phyloP scores from a whole-genome alignment of 2,329 filamentous ascomycete genomes.

The Trichoderma sp. region DNA sequence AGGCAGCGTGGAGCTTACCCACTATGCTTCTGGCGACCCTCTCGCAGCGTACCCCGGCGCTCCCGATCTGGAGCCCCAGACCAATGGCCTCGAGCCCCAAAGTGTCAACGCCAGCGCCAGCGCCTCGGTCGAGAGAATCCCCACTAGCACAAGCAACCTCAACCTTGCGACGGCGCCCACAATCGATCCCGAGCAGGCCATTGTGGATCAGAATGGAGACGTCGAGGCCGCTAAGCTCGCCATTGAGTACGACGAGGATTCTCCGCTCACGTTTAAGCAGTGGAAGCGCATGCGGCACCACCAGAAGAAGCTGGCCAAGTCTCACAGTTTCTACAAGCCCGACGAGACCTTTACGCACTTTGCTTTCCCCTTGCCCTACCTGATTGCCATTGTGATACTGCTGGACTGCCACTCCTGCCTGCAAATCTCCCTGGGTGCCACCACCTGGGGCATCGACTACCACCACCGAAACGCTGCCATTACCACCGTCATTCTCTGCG shows the following conservation, averaged over 20 bases:
- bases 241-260: constrained; percentile 53
- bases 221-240: constrained; percentile 46
- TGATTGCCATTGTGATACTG: constrained; percentile 77
- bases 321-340: constrained; percentile 87
- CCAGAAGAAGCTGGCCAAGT: constrained; percentile 77
- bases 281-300: constrained; percentile 74
- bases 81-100: constrained; percentile 1
- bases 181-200: not conserved
- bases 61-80: not conserved
- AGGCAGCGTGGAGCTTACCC: constrained; percentile 29
- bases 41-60: constrained; percentile 12
- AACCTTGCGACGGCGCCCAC: not conserved
- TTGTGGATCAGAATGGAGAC: constrained; percentile 35
- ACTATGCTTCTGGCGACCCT: constrained; percentile 12
- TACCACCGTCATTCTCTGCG: constrained; percentile 80
- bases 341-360: constrained; percentile 83
- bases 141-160: constrained; percentile 19
- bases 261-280: constrained; percentile 67
- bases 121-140: constrained; percentile 20
- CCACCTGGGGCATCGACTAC: constrained; percentile 79
- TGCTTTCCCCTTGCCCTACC: constrained; percentile 74
- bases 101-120: not conserved
- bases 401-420: constrained; percentile 79
- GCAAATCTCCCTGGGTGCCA: constrained; percentile 77
- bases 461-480: constrained; percentile 69